A percentile compares a stretch with the other conserved stretches of the same genome.
phyloP scores from a whole-genome alignment of 1,139 yeast genomes.

The Yamadazyma friedrichii region DNA sequence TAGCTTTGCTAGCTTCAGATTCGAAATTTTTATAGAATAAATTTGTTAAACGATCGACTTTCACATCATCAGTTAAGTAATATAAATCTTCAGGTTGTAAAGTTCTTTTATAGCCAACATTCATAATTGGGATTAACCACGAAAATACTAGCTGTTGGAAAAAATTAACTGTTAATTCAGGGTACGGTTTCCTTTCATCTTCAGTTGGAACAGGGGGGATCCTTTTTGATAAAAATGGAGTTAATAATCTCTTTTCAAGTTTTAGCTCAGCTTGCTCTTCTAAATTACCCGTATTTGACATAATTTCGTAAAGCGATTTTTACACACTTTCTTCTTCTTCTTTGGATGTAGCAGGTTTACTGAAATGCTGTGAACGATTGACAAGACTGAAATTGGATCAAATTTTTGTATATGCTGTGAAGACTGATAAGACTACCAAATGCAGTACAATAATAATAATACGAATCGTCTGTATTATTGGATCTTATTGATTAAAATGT shows the following conservation, averaged over 20 bases:
- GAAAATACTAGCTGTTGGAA: slow-evolving; percentile 40
- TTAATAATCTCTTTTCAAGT: slow-evolving; percentile 20
- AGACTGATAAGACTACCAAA: too few species aligned
- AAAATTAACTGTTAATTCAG: slow-evolving; percentile 32
- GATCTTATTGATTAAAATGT: too few species aligned
- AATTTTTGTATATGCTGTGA: too few species aligned
- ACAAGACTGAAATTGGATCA: not conserved
- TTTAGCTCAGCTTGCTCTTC: slow-evolving; percentile 2
- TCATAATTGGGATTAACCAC: slow-evolving; percentile 62
- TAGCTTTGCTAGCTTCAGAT: slow-evolving; percentile 1
- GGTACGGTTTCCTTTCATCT: slow-evolving; percentile 46
- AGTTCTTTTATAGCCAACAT: slow-evolving; percentile 67
- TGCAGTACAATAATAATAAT: too few species aligned
- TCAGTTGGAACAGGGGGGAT: slow-evolving; percentile 55
- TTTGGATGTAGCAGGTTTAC: too few species aligned
- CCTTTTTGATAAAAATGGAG: slow-evolving; percentile 20
- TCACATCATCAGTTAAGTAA: slow-evolving; percentile 49
- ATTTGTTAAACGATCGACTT: slow-evolving; percentile 46
- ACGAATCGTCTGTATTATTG: too few species aligned
- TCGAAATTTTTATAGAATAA: slow-evolving; percentile 4
- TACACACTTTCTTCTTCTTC: too few species aligned
- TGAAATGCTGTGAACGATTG: not conserved
- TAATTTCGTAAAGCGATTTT: not conserved
- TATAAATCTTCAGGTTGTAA: slow-evolving; percentile 64
- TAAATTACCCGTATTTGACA: not conserved